These are phyloP conservation scores for Neoarthrinium moseri DNA, from an alignment of 2,329 filamentous ascomycete genomes.

Conservation along the genomic window DNA sequence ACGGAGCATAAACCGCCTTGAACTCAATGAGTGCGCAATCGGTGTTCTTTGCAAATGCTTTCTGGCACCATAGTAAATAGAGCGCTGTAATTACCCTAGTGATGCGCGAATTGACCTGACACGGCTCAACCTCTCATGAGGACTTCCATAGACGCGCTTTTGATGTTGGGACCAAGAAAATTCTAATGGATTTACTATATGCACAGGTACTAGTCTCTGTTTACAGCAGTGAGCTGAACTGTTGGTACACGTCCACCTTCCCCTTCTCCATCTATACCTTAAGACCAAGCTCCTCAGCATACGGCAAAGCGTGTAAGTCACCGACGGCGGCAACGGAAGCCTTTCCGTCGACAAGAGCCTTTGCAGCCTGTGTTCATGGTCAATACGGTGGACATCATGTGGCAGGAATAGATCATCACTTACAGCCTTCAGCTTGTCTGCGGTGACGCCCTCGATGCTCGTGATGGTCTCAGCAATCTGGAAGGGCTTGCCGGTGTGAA, in stretches of 20 bases:
- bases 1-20: too few species aligned
- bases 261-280: constrained; percentile 69
- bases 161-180: constrained; percentile 14
- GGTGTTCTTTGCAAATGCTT: too few species aligned
- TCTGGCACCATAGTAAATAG: too few species aligned
- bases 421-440: constrained; percentile 83
- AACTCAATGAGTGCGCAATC: too few species aligned
- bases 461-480: constrained; percentile 80
- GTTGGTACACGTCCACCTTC: constrained; percentile 40
- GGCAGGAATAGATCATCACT: constrained; percentile 33
- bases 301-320: constrained; percentile 88
- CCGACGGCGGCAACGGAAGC: constrained; percentile 87
- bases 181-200: constrained; percentile 44
- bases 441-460: constrained; percentile 76
- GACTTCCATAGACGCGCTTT: too few species aligned
- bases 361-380: constrained; percentile 67
- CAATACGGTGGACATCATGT: constrained; percentile 17
- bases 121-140: too few species aligned
- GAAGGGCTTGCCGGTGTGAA: constrained; percentile 79
- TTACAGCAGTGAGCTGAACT: constrained; percentile 36
- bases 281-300: constrained; percentile 89
- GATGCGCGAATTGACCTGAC: too few species aligned
- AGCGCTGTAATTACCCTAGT: too few species aligned
- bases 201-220: constrained; percentile 38
- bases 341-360: constrained; percentile 83